These are phyloP conservation scores for Saccharomycopsis crataegensis DNA, from an alignment of 1,139 yeast genomes.

Conservation along the genomic window DNA sequence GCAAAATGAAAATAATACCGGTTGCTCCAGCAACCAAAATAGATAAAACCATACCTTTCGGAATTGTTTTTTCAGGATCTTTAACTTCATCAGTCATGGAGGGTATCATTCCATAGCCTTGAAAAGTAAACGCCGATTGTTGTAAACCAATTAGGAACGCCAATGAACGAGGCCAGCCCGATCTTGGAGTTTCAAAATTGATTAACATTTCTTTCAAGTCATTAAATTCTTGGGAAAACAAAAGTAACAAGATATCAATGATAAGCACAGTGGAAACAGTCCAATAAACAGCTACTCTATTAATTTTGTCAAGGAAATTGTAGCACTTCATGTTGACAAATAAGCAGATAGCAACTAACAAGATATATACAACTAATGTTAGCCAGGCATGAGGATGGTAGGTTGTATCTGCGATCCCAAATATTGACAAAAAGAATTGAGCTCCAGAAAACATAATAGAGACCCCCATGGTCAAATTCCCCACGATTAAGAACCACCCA, in stretches of 20 bases:
- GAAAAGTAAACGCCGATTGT: constrained; percentile 70
- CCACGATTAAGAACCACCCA: constrained; percentile 67
- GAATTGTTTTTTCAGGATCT: constrained; percentile 66
- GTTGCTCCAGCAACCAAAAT: constrained; percentile 57
- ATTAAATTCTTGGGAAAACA: constrained; percentile 56
- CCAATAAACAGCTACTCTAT: constrained; percentile 65
- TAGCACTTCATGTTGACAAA: constrained; percentile 56
- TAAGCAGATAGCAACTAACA: constrained; percentile 52
- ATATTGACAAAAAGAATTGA: constrained; percentile 57
- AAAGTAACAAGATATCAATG: constrained; percentile 53
- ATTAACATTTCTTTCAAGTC: constrained; percentile 54
- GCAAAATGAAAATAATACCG: constrained; percentile 66
- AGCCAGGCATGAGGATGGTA: constrained; percentile 50
- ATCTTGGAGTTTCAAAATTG: constrained; percentile 60
- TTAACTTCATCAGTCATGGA: constrained; percentile 80
- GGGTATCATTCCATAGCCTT: constrained; percentile 78
- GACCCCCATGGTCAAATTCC: constrained; percentile 71
- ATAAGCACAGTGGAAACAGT: constrained; percentile 63
- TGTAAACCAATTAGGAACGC: constrained; percentile 73
- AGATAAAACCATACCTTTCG: constrained; percentile 67
- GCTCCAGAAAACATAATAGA: constrained; percentile 71
- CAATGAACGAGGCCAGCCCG: constrained; percentile 63
- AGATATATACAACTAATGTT: constrained; percentile 49
- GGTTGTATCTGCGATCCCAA: constrained; percentile 51
- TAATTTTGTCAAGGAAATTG: constrained; percentile 51